Evolutionary conservation across 2,329 filamentous ascomycete genomes (phyloP).

Genomic region (Cladosporium sp.): DNA sequence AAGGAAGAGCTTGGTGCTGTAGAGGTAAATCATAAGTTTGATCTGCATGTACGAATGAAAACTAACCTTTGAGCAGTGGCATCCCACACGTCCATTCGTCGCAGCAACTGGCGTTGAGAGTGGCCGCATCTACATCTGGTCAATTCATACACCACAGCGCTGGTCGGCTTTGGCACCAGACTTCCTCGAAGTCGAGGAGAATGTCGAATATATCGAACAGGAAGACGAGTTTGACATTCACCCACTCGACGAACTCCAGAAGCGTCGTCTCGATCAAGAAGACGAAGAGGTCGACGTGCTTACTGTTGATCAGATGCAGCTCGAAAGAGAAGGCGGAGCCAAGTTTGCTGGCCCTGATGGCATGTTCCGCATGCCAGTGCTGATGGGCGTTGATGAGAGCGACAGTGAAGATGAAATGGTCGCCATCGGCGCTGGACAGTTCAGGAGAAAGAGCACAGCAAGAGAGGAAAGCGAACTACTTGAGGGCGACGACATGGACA

Average conservation of each 20-base stretch:
- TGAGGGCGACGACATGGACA: conserved; percentile 28
- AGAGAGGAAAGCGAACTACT: conserved; percentile 51
- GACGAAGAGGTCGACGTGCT: conserved; percentile 93
- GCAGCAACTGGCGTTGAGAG: conserved; percentile 91
- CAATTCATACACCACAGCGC: conserved; percentile 88
- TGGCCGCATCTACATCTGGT: conserved; percentile 93
- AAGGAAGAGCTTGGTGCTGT: conserved; percentile 96
- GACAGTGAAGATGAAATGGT: conserved; percentile 90
- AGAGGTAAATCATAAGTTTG: conserved; percentile 48
- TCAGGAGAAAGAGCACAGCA: conserved; percentile 71
- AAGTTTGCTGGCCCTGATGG: conserved; percentile 52
- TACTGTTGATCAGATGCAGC: conserved; percentile 64
- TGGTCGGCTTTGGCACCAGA: conserved; percentile 97
- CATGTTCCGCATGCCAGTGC: conserved; percentile 83
- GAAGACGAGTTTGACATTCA: conserved; percentile 99
- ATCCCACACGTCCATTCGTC: conserved; percentile 81
- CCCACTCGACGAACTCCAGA: conserved; percentile 89
- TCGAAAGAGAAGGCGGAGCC: conserved; percentile 35
- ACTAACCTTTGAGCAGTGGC: conserved; percentile 59
- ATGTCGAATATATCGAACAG: conserved; percentile 90
- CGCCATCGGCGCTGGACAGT: conserved; percentile 71
- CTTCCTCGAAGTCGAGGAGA: conserved; percentile 96
- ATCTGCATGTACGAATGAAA: conserved; percentile 7
- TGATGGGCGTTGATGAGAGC: conserved; percentile 89
- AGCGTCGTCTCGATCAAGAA: conserved; percentile 83